Base-by-base conservation (phyloP, 1,284 basidiomycete species). In the Xerocomus amazonicus region DNA sequence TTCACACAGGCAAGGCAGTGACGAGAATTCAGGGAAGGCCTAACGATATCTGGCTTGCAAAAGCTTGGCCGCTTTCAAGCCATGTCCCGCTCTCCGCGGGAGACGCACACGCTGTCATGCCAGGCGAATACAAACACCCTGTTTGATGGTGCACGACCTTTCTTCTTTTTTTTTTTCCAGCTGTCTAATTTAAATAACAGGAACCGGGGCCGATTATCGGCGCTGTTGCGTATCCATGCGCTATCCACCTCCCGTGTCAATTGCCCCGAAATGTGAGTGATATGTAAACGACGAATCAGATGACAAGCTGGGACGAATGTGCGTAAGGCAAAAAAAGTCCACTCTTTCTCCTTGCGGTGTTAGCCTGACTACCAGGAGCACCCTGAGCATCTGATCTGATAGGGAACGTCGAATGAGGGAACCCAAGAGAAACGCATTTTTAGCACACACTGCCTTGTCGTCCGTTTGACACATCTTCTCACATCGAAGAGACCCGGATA, bases 401-500 rank as follows among this genome's bases (percentile, higher is more conserved):
- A 40, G 42, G 34, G 27, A 23, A 19, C 9, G 32, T 51, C 44
- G 16, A 36, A 62, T 50, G 43, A 35, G 50, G 46, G 36, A 66
- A 51, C 43, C 48, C 57, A 60, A 62, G 58, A 61, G 28, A 51
- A 53, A 41, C 16, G 32, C 54, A 60, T 52, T 60, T 62, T 49
- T 66, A 57, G 47, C 35, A n/a, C 44, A 51, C 64, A 65, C 62
- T 23, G 64, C 62, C 61, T 45, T 13, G 43, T 51, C 48, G 36
- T 41, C 51, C 35, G 42, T 17, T 47, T 53, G 36, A 40, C 34
- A 27, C 36, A 43, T 37, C 33, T 53, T 65, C 50, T 50, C 60
- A 53, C 51, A 50, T 42, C 3, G 41, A 44, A 46, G 52, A 56
- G 48, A 31, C 19, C 19, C 19, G 19, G 53, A 60, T 56, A 61